Conservation (phyloP, 176 grass and related monocot genomes). For the Stipa capillata region DNA sequence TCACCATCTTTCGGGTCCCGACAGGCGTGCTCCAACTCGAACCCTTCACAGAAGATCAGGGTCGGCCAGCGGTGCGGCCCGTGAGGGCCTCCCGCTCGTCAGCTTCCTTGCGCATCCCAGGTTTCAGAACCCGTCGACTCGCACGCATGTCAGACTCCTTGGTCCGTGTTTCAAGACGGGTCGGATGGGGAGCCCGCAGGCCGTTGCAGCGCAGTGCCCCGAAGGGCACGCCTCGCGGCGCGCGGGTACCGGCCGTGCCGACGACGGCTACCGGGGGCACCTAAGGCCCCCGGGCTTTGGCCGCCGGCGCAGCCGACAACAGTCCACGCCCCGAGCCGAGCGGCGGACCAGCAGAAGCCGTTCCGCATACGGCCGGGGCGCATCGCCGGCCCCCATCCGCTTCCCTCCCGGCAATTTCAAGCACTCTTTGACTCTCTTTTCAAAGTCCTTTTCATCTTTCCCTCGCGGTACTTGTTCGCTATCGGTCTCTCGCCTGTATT, state of each 20-base stretch:
- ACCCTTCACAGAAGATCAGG: constrained; percentile 56
- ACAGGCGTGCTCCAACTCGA: constrained; percentile 70
- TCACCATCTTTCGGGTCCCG: constrained; percentile 81
- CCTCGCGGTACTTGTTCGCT: constrained; percentile 74
- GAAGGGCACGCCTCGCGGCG: background rate
- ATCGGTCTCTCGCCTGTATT: constrained; percentile 70
- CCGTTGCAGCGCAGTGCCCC: background rate
- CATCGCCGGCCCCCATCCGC: constrained; percentile 42
- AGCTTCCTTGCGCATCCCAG: constrained; percentile 11
- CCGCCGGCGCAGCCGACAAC: background rate
- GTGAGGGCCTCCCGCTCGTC: background rate
- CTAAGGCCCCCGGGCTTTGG: background rate
- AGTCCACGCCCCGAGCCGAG: background rate
- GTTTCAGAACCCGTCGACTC: background rate
- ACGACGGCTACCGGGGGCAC: background rate
- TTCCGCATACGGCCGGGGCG: background rate
- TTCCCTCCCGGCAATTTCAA: constrained; percentile 72
- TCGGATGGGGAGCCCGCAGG: constrained; percentile 9
- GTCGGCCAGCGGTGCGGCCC: constrained; percentile 42
- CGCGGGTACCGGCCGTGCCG: background rate
- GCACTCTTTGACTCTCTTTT: constrained; percentile 56
- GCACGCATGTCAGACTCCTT: constrained; percentile 72
- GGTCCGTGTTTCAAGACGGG: constrained; percentile 77
- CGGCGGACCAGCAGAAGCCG: background rate
- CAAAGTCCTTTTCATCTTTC: constrained; percentile 75